These are phyloP conservation scores for Perilla frutescens DNA, from an alignment of 257 asterid species.

Conservation along the genomic window DNA sequence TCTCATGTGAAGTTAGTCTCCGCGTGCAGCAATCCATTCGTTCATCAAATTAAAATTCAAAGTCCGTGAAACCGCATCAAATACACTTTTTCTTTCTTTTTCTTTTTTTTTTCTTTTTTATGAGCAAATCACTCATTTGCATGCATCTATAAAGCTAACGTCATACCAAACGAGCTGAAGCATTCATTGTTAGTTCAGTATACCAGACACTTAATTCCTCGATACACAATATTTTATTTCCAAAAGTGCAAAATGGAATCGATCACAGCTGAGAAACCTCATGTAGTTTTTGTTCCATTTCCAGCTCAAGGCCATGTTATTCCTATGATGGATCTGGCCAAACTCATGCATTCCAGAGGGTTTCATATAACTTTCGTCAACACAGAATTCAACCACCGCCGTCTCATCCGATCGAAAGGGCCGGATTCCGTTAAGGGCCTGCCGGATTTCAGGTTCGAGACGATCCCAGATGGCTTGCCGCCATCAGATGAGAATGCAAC, in stretches of 20 bases:
- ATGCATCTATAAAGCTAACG: too few species aligned
- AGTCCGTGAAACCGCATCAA: too few species aligned
- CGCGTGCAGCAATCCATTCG: too few species aligned
- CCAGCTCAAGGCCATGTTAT: constrained; percentile 46
- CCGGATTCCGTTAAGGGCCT: constrained; percentile 35
- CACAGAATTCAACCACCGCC: constrained; percentile 46
- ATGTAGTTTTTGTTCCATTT: constrained; percentile 38
- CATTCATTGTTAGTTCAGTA: too few species aligned
- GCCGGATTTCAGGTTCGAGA: constrained; percentile 35
- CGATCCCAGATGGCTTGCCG: constrained; percentile 42
- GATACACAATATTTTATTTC: too few species aligned
- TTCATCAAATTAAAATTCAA: too few species aligned
- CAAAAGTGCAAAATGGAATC: not conserved
- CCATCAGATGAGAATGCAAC: constrained; percentile 36
- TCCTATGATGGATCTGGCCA: constrained; percentile 40
- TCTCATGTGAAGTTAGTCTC: too few species aligned
- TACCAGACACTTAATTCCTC: too few species aligned
- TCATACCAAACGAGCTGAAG: too few species aligned
- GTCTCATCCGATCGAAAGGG: constrained; percentile 40
- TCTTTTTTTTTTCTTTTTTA: too few species aligned
- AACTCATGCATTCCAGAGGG: constrained; percentile 38
- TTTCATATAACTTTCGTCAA: constrained; percentile 43
- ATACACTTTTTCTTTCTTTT: too few species aligned
- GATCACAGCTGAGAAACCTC: constrained; percentile 18
- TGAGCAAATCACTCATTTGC: too few species aligned